These are phyloP conservation scores for Solanum gracilifrons DNA, from an alignment of 257 asterid genomes.

Conservation along the genomic window DNA sequence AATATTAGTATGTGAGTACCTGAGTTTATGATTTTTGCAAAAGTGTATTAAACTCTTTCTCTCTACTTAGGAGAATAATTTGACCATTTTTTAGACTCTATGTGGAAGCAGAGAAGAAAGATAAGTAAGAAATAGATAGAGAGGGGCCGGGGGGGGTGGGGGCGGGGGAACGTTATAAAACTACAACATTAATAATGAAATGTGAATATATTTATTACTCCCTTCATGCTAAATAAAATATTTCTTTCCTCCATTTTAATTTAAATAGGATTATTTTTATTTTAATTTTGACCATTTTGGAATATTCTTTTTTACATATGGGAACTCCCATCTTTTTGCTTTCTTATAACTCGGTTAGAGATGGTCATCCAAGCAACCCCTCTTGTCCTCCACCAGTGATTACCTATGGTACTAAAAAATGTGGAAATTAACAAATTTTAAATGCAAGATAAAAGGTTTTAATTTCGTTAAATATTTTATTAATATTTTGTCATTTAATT, in stretches of 20 bases:
- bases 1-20: background rate
- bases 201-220: background rate
- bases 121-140: background rate
- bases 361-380: no score
- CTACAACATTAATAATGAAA: background rate
- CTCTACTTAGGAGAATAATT: background rate
- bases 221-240: background rate
- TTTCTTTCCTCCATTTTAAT: background rate
- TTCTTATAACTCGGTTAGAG: no score
- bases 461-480: no score
- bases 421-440: no score
- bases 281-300: no score
- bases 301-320: no score
- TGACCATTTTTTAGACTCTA: background rate
- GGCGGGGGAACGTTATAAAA: background rate
- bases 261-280: background rate
- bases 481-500: background rate
- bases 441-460: no score
- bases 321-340: no score
- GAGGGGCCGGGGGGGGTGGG: fast-evolving
- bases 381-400: no score
- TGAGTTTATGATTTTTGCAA: background rate
- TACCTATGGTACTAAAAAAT: no score
- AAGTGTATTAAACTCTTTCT: background rate
- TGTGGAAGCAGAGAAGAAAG: background rate